phyloP scores from a whole-genome alignment of 75 land plant genomes.

The Cryptomeria japonica region DNA sequence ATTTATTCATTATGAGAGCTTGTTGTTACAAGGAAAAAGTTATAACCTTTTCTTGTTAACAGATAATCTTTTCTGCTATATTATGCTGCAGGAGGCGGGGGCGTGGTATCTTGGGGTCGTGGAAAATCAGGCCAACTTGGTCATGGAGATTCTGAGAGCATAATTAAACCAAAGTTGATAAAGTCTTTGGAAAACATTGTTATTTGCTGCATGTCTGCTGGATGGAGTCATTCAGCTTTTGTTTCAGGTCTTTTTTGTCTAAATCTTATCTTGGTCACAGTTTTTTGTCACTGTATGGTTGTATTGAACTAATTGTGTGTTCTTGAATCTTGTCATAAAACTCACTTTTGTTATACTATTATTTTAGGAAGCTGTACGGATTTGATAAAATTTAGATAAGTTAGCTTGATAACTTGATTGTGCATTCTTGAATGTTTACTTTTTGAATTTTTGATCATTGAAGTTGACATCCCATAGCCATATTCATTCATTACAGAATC shows the following conservation, averaged over 20 bases:
- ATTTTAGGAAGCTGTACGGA: neutral
- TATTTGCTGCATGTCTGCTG: constrained; percentile 70
- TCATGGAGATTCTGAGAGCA: constrained; percentile 59
- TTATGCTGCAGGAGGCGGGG: constrained; percentile 40
- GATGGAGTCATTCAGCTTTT: constrained; percentile 96
- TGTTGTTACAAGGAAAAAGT: neutral
- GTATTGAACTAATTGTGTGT: neutral
- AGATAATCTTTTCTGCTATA: neutral
- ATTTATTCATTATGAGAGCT: neutral
- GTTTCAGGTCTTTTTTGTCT: constrained; percentile 67
- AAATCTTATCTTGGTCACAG: neutral
- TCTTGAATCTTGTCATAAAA: neutral
- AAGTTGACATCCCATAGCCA: neutral
- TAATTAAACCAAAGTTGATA: constrained; percentile 46
- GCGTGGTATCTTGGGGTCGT: constrained; percentile 84
- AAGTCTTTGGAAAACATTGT: constrained; percentile 25
- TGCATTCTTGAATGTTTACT: neutral
- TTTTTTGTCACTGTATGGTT: neutral
- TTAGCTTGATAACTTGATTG: neutral
- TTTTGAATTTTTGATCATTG: neutral
- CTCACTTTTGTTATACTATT: neutral
- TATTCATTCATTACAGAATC: neutral
- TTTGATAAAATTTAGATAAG: neutral
- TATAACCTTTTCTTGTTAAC: neutral
- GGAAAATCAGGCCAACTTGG: constrained; percentile 83